Percentiles rank a stretch among this genome's conserved stretches.
phyloP scores from a whole-genome alignment of 225 moss, liverwort and hornwort species.

The Thuidium tamariscinum region DNA sequence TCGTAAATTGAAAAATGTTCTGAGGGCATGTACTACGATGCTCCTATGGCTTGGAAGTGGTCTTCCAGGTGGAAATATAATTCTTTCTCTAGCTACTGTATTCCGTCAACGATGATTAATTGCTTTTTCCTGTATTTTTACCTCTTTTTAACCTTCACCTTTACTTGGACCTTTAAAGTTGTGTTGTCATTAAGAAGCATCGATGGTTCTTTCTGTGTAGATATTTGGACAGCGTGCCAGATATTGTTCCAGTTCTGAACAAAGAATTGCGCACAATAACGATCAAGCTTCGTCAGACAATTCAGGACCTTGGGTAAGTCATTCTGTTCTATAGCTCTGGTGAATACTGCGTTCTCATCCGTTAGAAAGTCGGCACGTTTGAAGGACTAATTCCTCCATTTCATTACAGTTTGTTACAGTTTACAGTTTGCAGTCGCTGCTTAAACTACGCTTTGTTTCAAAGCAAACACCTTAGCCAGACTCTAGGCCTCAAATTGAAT shows the following conservation, averaged over 20 bases:
- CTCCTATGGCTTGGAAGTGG: not conserved
- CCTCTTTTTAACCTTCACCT: not conserved
- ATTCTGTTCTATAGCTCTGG: not conserved
- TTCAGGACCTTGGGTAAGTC: constrained; percentile 64
- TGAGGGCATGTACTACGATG: not conserved
- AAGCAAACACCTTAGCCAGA: not conserved
- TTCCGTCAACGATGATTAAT: not conserved
- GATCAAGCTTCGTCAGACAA: constrained; percentile 58
- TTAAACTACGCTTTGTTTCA: not conserved
- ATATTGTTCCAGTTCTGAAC: constrained; percentile 69
- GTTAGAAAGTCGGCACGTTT: not conserved
- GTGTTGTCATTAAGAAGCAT: not conserved
- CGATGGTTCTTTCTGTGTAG: constrained; percentile 7
- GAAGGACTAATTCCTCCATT: not conserved
- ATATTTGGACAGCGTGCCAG: constrained; percentile 85
- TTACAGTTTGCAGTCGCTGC: not conserved
- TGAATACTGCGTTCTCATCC: not conserved
- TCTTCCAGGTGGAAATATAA: not conserved
- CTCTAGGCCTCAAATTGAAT: not conserved
- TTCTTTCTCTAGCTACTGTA: not conserved
- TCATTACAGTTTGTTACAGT: not conserved
- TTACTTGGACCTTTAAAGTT: not conserved
- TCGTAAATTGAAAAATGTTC: not conserved
- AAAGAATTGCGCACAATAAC: constrained; percentile 62
- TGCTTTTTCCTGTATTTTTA: not conserved